These are phyloP conservation scores for Rhodotorula kratochvilovae DNA, from an alignment of 768 basidiomycete genomes.

Conservation along the genomic window DNA sequence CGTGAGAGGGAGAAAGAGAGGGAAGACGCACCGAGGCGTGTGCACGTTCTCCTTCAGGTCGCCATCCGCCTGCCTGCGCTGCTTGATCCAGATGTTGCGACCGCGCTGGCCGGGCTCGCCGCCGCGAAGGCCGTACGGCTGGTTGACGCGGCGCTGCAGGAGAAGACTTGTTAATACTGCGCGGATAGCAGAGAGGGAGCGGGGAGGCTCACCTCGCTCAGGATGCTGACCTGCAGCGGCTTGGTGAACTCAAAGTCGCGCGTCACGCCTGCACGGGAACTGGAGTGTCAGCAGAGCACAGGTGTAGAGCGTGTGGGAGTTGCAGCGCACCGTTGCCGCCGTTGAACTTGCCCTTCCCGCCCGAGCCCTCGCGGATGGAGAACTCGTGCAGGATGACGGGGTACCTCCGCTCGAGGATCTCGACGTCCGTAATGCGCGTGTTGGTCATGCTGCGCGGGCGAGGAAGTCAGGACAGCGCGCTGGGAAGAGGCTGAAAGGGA, in stretches of 20 bases:
- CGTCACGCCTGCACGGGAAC: conserved; percentile 55
- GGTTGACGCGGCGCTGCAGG: conserved; percentile 68
- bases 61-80: conserved; percentile 48
- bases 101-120: conserved; percentile 68
- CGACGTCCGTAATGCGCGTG: conserved; percentile 89
- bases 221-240: conserved; percentile 79
- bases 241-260: conserved; percentile 72
- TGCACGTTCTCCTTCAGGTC: conserved; percentile 52
- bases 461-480: too few species aligned
- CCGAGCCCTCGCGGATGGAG: conserved; percentile 36
- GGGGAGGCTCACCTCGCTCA: conserved; percentile 66
- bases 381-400: conserved; percentile 85
- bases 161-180: too few species aligned
- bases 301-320: neutral
- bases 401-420: conserved; percentile 87
- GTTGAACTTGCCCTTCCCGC: conserved; percentile 46
- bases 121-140: conserved; percentile 80
- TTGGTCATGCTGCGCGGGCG: conserved; percentile 35
- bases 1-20: neutral
- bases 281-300: too few species aligned
- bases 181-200: neutral
- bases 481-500: neutral
- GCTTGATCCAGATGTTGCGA: conserved; percentile 74
- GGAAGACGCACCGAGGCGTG: neutral
- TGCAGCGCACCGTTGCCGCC: conserved; percentile 63